A percentile compares a stretch with the other conserved stretches of the same genome.
These are phyloP conservation scores for Phenoliferia sp. DNA, from an alignment of 1,284 basidiomycete genomes.

Conservation along the genomic window DNA sequence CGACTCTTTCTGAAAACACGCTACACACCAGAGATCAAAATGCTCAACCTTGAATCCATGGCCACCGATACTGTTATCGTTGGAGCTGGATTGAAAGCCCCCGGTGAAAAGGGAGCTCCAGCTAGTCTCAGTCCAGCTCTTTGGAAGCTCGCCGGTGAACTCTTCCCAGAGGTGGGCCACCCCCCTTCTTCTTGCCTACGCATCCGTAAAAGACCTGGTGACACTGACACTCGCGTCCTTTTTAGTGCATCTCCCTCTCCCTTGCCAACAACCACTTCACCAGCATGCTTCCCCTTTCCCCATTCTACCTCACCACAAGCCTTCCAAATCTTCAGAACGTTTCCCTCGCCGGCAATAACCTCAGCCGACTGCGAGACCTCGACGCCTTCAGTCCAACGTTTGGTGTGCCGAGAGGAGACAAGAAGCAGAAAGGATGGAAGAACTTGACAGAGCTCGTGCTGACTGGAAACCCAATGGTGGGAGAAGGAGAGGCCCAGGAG, in stretches of 20 bases:
- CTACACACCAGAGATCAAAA: constrained; percentile 15
- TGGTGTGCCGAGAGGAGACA: constrained; percentile 23
- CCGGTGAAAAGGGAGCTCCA: constrained; percentile 58
- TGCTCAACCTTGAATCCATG: constrained; percentile 50
- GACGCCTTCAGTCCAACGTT: constrained; percentile 45
- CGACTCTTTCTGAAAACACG: constrained; percentile 30
- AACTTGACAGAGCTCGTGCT: constrained; percentile 68
- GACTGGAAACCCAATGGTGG: constrained; percentile 68
- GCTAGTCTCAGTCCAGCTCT: constrained; percentile 68
- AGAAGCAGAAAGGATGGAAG: constrained; percentile 41
- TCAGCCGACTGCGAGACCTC: constrained; percentile 66
- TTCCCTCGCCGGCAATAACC: constrained; percentile 68
- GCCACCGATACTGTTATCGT: constrained; percentile 65
- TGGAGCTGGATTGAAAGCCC: constrained; percentile 59
- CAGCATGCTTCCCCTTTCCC: constrained; percentile 51
- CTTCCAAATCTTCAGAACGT: constrained; percentile 70
- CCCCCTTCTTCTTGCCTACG: not conserved
- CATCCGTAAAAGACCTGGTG: not conserved
- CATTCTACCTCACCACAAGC: constrained; percentile 55
- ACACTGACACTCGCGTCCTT: not conserved
- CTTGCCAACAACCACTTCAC: constrained; percentile 58
- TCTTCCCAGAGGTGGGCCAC: constrained; percentile 61
- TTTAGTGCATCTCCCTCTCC: constrained; percentile 68
- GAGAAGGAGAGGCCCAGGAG: constrained; percentile 55
- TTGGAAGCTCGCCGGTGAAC: constrained; percentile 73